Percentiles rank a stretch among this genome's conserved stretches.
Conservation (phyloP, 140 eudicot genomes). For the Oenanthe javanica region DNA sequence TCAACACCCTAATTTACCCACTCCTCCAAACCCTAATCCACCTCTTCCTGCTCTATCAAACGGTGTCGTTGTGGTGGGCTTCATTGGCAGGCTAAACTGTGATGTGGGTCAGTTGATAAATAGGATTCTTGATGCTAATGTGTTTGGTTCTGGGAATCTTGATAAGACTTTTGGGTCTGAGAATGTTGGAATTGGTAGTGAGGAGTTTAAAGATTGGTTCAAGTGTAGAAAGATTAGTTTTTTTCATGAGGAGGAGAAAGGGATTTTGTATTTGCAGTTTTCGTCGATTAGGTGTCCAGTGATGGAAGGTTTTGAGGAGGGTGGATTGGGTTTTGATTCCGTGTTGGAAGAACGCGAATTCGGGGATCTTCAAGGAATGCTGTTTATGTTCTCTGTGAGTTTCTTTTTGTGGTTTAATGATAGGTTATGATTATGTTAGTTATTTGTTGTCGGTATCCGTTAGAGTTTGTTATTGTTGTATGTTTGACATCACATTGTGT, state of each 20-base stretch:
- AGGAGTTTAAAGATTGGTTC: slow-evolving; percentile 60
- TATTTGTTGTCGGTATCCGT: background rate
- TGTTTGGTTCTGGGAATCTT: slow-evolving; percentile 58
- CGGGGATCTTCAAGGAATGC: slow-evolving; percentile 82
- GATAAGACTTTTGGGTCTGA: slow-evolving; percentile 35
- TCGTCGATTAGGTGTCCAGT: slow-evolving; percentile 39
- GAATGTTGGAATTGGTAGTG: slow-evolving; percentile 23
- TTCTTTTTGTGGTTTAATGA: background rate
- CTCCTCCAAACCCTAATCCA: slow-evolving; percentile 22
- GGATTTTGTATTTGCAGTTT: slow-evolving; percentile 61
- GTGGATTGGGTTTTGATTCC: slow-evolving; percentile 34
- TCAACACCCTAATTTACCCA: background rate
- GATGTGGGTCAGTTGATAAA: slow-evolving; percentile 37
- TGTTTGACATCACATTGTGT: background rate
- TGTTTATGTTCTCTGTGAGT: slow-evolving; percentile 92
- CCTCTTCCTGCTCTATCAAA: slow-evolving; percentile 28
- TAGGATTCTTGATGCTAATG: slow-evolving; percentile 53
- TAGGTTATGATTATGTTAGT: background rate
- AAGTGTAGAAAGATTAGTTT: slow-evolving; percentile 40
- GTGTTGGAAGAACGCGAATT: slow-evolving; percentile 54
- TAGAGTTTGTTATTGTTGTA: background rate
- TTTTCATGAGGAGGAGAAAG: slow-evolving; percentile 43
- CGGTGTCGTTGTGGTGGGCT: slow-evolving; percentile 81
- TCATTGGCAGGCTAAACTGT: slow-evolving; percentile 42
- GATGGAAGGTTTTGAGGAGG: slow-evolving; percentile 20